Percentiles rank a stretch among this genome's conserved stretches.
phyloP scores from a whole-genome alignment of 148 eudicot genomes.

The Linanthus parryae region DNA sequence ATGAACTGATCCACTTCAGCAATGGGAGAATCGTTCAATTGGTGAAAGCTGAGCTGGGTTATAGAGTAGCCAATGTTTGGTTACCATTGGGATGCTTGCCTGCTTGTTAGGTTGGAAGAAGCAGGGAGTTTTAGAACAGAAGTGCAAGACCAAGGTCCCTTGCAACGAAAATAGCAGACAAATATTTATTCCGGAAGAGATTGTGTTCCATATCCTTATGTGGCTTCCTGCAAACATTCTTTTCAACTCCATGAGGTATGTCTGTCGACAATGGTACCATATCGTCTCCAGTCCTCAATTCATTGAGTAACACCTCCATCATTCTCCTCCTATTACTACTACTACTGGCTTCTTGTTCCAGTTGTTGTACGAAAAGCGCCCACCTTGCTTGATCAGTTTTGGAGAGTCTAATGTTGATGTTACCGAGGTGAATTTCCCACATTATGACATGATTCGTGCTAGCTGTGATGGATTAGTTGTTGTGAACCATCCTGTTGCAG shows the following conservation, averaged over 20 bases:
- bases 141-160: no score
- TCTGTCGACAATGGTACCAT: slow-evolving; percentile 1
- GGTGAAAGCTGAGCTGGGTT: no score
- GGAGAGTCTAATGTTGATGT: not conserved
- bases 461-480: not conserved
- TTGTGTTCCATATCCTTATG: not conserved
- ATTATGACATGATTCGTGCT: not conserved
- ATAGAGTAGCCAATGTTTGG: no score
- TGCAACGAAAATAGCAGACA: no score
- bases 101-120: no score
- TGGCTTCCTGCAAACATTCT: slow-evolving; percentile 7
- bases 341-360: not conserved
- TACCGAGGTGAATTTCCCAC: not conserved
- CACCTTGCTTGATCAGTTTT: not conserved
- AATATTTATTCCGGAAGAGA: not conserved
- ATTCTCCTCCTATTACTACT: no score
- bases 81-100: no score
- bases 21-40: no score
- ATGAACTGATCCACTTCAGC: no score
- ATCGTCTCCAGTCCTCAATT: not conserved
- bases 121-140: no score
- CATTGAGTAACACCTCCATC: not conserved
- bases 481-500: not conserved
- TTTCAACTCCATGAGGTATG: not conserved
- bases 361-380: not conserved